These are phyloP conservation scores for Dendryphion nanum DNA, from an alignment of 2,329 filamentous ascomycete genomes.

Conservation along the genomic window DNA sequence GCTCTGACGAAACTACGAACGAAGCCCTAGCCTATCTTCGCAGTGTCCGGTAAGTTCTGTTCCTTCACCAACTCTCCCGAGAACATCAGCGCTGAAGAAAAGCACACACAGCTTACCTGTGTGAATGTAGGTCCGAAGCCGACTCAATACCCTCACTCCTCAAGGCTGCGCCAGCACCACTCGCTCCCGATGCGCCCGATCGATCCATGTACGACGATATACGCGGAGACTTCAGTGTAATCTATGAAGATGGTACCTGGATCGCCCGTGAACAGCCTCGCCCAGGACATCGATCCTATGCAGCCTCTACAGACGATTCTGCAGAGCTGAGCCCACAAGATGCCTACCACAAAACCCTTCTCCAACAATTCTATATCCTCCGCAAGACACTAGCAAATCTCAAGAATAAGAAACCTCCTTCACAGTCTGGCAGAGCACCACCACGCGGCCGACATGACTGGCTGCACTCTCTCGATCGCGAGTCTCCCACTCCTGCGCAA, in stretches of 20 bases:
- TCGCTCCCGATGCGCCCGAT: slow-evolving; percentile 14
- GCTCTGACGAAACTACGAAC: slow-evolving; percentile 23
- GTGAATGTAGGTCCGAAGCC: slow-evolving; percentile 66
- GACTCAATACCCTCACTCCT: slow-evolving; percentile 69
- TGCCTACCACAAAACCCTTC: slow-evolving; percentile 67
- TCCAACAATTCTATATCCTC: slow-evolving; percentile 63
- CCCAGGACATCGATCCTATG: neutral
- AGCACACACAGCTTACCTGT: slow-evolving; percentile 15
- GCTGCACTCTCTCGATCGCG: slow-evolving; percentile 24
- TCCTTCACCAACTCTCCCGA: slow-evolving; percentile 4
- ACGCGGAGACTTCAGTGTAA: slow-evolving; percentile 58
- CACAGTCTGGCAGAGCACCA: slow-evolving; percentile 15
- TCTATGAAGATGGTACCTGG: slow-evolving; percentile 78
- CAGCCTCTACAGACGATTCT: slow-evolving; percentile 5
- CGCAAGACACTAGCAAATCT: slow-evolving; percentile 58
- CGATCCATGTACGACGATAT: no score
- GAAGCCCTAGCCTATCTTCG: slow-evolving; percentile 36
- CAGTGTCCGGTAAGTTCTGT: slow-evolving; percentile 27
- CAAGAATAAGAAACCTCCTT: slow-evolving; percentile 5
- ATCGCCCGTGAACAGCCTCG: slow-evolving; percentile 52
- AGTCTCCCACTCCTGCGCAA: slow-evolving; percentile 49
- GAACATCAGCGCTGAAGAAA: slow-evolving; percentile 7
- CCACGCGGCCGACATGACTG: slow-evolving; percentile 37
- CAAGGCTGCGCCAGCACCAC: slow-evolving; percentile 46
- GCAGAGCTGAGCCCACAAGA: slow-evolving; percentile 50